Conservation (phyloP, 2,329 filamentous ascomycete species). For the Laburnicola sp. region DNA sequence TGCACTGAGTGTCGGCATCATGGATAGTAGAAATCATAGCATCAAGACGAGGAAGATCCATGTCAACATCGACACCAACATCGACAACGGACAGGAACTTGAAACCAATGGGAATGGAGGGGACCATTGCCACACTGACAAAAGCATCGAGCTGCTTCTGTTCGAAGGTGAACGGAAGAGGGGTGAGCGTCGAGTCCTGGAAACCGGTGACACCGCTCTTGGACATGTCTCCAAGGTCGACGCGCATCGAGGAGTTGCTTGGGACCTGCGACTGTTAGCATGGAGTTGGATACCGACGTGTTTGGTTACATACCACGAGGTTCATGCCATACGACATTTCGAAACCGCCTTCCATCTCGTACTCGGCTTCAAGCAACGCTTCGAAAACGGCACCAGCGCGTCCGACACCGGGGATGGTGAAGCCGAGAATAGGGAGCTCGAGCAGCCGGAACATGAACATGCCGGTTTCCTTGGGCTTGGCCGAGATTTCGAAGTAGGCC, state of each 20-base stretch:
- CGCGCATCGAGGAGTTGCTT: constrained; percentile 31
- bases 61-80: constrained; percentile 31
- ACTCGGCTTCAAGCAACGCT: constrained; percentile 32
- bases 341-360: constrained; percentile 31
- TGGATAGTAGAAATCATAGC: constrained; percentile 28
- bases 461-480: constrained; percentile 27
- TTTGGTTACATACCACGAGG: constrained; percentile 31
- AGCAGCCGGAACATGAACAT: constrained; percentile 29
- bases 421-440: constrained; percentile 33
- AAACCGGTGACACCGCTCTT: constrained; percentile 35
- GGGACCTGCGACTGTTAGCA: constrained; percentile 28
- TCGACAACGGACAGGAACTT: constrained; percentile 34
- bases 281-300: neutral
- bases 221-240: constrained; percentile 33
- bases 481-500: constrained; percentile 42
- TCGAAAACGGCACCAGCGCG: constrained; percentile 42
- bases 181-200: constrained; percentile 29
- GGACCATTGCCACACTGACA: constrained; percentile 37
- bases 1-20: constrained; percentile 25
- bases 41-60: constrained; percentile 40
- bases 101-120: constrained; percentile 42
- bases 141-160: constrained; percentile 31
- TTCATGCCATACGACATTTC: constrained; percentile 45
- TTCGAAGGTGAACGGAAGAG: constrained; percentile 40
- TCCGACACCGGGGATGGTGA: constrained; percentile 42